These are phyloP conservation scores for Microsporum canis DNA, from an alignment of 2,329 filamentous ascomycete species.

Conservation along the genomic window DNA sequence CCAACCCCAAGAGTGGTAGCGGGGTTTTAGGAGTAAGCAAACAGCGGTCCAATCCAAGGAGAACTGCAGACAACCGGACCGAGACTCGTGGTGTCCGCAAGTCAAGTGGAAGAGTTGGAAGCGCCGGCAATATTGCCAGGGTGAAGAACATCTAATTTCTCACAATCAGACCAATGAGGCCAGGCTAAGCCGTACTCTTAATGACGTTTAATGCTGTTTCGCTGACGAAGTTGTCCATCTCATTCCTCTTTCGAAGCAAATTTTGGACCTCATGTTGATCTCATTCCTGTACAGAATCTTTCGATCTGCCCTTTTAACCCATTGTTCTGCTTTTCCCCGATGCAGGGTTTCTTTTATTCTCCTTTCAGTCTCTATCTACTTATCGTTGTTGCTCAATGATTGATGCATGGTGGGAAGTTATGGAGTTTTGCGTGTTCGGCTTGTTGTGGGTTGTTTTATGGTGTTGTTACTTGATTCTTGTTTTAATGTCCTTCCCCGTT, in stretches of 20 bases:
- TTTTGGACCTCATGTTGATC: neutral
- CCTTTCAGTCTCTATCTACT: neutral
- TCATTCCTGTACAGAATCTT: slow-evolving; percentile 1
- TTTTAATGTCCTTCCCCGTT: neutral
- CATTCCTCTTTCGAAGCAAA: neutral
- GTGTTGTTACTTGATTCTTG: slow-evolving; percentile 2
- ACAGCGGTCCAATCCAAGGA: slow-evolving; percentile 47
- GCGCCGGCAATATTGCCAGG: slow-evolving; percentile 25
- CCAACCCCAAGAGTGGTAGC: slow-evolving; percentile 42
- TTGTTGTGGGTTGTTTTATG: neutral
- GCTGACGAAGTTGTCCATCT: neutral
- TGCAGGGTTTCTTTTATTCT: neutral
- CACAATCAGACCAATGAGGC: neutral
- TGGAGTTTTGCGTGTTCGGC: neutral
- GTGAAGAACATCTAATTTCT: slow-evolving; percentile 4
- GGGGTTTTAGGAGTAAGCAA: slow-evolving; percentile 48
- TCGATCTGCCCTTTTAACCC: neutral
- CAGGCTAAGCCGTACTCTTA: neutral
- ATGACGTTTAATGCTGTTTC: neutral
- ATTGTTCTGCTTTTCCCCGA: neutral
- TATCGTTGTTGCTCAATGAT: neutral
- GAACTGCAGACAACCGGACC: slow-evolving; percentile 28
- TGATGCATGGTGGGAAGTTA: slow-evolving; percentile 4
- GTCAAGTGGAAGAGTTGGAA: slow-evolving; percentile 37
- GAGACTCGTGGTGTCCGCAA: slow-evolving; percentile 36